Conservation (phyloP, 2,329 filamentous ascomycete species). For the Hyphodiscus sp. region DNA sequence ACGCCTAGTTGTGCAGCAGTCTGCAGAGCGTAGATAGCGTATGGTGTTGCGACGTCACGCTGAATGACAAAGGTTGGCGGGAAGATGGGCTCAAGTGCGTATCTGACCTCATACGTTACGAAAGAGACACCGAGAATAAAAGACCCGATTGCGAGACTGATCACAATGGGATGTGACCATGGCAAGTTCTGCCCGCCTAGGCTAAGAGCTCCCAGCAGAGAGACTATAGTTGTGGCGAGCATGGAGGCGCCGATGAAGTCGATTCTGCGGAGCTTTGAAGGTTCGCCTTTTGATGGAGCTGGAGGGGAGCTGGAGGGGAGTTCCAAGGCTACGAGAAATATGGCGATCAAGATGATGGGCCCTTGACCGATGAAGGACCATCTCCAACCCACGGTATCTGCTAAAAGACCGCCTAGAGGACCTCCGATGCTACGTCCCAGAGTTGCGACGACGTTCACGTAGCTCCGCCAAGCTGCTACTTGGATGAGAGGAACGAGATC, state of each 20-base stretch:
- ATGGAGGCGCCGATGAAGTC: slow-evolving; percentile 52
- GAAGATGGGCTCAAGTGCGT: slow-evolving; percentile 50
- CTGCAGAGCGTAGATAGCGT: slow-evolving; percentile 47
- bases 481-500: slow-evolving; percentile 45
- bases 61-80: slow-evolving; percentile 48
- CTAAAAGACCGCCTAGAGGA: slow-evolving; percentile 50
- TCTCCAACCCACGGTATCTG: slow-evolving; percentile 61
- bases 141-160: slow-evolving; percentile 28
- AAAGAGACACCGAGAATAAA: slow-evolving; percentile 23
- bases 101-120: slow-evolving; percentile 32
- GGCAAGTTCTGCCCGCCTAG: slow-evolving; percentile 39
- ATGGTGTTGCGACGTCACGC: slow-evolving; percentile 46
- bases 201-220: slow-evolving; percentile 41
- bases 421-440: slow-evolving; percentile 46
- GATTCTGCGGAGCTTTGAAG: slow-evolving; percentile 35
- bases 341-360: slow-evolving; percentile 46
- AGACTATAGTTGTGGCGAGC: slow-evolving; percentile 36
- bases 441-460: slow-evolving; percentile 46
- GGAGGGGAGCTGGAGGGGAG: slow-evolving; percentile 16
- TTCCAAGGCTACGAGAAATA: slow-evolving; percentile 32
- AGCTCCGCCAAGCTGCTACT: slow-evolving; percentile 46
- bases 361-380: slow-evolving; percentile 53
- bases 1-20: slow-evolving; percentile 51
- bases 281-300: slow-evolving; percentile 3
- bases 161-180: slow-evolving; percentile 33